Evolutionary conservation across 768 basidiomycete species (phyloP), one percentile per base, ranked within the genome.

Genomic region (Butyriboletus loyo): DNA sequence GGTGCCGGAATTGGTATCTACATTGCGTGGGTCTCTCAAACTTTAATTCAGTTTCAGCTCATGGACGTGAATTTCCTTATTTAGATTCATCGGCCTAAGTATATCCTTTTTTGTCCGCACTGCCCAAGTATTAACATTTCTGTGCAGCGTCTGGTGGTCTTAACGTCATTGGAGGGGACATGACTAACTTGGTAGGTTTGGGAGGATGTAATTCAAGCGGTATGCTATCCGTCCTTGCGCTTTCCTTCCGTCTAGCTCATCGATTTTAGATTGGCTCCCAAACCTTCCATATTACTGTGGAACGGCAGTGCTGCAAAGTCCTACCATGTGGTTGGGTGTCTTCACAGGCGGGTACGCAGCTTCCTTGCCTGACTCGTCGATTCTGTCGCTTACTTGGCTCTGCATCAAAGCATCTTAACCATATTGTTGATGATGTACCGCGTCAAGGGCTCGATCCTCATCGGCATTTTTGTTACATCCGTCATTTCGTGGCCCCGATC

Each of bases 401-500:
- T 25, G 45, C 14, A 41, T 46, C 9, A 17, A 56, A 87, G 87
- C 5, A 77, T 94, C 56, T 65, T 92, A 47, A 92, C 91, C 3
- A 75, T 88, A 4, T 72, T 92, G 47, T 69, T 94, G 52, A 86
- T 94, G 84, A 77, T 92, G 60, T 94, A 90, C 71, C 86, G 89
- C 47, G 75, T 94, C 63, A 86, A 85, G 53, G 92, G 89, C 30
- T 86, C 89, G 10, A 87, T 90, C 66, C 82, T 87, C 42, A 84
- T 86, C 52, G 91, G 91, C 41, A 92, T 94, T 62, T 77, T 92
- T 74, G 70, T 92, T 53, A 87, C 86, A n/a, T 83, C 89, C 22
- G 78, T 92, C 69, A 83, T 92, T 60, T 92, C 88, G 0, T 94
- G 92, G 92, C 89, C 90, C 0, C 83, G 92, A n/a, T 77, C 81